Base-by-base conservation (phyloP, 306 rosid species). In the Calophaca sinica region DNA sequence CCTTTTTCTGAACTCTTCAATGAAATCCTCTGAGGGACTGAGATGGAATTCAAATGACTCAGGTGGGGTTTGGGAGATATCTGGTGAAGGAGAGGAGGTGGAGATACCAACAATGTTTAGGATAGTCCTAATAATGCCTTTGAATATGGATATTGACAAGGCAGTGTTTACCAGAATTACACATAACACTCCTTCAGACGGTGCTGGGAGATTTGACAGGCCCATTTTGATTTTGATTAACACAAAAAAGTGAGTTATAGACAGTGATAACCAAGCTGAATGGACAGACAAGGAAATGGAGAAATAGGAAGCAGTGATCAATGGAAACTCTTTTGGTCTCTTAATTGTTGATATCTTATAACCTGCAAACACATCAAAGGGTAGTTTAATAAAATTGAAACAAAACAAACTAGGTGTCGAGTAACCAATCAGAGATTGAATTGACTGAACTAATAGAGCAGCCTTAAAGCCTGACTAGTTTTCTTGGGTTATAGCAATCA, bases 141-240 rank as follows among this genome's bases (percentile, higher is more conserved):
- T 94, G 73, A 94, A 75, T 52, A 90, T 80, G 79, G 97, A 91
- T 68, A 94, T 72, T 51, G 97, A 89, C 13, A 88, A 66, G 2
- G 91, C 93, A 15, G 96, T 87, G 87, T 94, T 94, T 31, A 88
- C 90, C 48, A 94, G 9, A 66, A 91, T 77, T 35, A 83, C 80
- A 76, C 94, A 88, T 3, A 91, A 70, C 11, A 94, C 90, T 78
- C 98, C 98, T 86, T 91, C 96, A 28, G 96, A 90, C 77, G 93
- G 96, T 79, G 98, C 85, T 77, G 98, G 97, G 7, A 94, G 96
- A 89, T 86, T 91, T 63, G 94, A 88, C 55, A 94, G 93, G 59
- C 98, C 98, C 98, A 94, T 94, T 79, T 71, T 79, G 68, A 53
- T 60, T 45, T 28, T 29, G 39, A 52, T 46, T 72, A 53, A 7